These are phyloP conservation scores for Auriscalpium orientale DNA, from an alignment of 768 basidiomycete genomes.

Conservation along the genomic window DNA sequence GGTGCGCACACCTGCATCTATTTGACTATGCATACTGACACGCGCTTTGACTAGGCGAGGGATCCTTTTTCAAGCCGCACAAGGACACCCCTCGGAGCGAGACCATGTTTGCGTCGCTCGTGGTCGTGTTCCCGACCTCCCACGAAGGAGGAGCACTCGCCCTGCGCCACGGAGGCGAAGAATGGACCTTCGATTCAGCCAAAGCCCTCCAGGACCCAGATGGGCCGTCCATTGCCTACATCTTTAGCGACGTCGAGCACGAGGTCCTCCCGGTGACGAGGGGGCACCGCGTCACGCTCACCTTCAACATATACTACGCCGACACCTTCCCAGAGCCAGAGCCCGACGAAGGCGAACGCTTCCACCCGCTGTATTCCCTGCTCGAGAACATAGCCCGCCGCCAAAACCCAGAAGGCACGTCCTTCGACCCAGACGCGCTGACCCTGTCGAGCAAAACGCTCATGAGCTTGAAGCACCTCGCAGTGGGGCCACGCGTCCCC, in stretches of 20 bases:
- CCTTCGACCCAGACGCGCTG: no score
- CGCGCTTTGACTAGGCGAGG: constrained; percentile 23
- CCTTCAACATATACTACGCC: constrained; percentile 32
- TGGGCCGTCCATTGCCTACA: constrained; percentile 25
- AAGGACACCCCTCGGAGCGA: constrained; percentile 38
- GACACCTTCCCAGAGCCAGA: not conserved
- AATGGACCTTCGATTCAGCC: constrained; percentile 33
- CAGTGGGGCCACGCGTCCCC: no score
- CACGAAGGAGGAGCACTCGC: constrained; percentile 39
- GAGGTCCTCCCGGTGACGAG: constrained; percentile 34
- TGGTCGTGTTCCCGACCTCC: constrained; percentile 37
- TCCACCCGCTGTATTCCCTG: no score
- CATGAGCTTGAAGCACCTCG: no score
- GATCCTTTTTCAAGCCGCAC: constrained; percentile 43
- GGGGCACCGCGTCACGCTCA: constrained; percentile 37
- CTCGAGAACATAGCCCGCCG: no score
- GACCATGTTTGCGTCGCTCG: constrained; percentile 44
- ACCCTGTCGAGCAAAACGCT: no score
- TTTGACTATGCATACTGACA: no score
- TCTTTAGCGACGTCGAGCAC: constrained; percentile 37
- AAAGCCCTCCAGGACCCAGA: constrained; percentile 10
- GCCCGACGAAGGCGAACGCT: no score
- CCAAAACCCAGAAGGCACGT: no score
- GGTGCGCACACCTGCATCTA: constrained; percentile 19
- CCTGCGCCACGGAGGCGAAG: constrained; percentile 26